Conservation (phyloP, 2,329 filamentous ascomycete species). For the Fusarium fujikuroi region DNA sequence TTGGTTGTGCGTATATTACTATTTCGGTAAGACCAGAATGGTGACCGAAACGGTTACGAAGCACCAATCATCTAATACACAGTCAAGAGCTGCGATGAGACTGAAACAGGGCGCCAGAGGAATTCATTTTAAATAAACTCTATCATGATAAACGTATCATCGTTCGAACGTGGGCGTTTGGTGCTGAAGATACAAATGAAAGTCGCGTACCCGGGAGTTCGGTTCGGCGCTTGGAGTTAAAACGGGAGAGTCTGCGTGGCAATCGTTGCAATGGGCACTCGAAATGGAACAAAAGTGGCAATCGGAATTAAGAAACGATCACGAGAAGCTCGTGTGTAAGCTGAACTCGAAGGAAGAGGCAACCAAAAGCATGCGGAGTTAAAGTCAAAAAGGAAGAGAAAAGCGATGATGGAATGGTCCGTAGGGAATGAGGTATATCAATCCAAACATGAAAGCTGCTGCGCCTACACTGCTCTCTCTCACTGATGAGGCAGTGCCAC, state of each 20-base stretch:
- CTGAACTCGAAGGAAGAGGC: slow-evolving; percentile 16
- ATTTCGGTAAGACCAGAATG: neutral
- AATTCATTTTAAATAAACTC: neutral
- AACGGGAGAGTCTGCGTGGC: neutral
- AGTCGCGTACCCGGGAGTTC: slow-evolving; percentile 9
- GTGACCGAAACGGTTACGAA: neutral
- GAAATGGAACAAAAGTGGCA: neutral
- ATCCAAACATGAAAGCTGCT: slow-evolving; percentile 2
- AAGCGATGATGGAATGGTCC: neutral
- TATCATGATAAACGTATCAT: slow-evolving; percentile 1
- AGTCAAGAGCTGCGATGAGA: neutral
- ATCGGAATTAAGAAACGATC: neutral
- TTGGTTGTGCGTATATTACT: slow-evolving; percentile 2
- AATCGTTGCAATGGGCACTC: neutral
- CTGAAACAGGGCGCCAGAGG: slow-evolving; percentile 1
- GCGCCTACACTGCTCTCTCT: neutral
- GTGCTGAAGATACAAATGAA: neutral
- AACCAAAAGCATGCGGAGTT: slow-evolving; percentile 2
- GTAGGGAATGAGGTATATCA: slow-evolving; percentile 17
- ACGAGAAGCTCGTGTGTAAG: neutral
- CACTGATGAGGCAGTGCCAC: slow-evolving; percentile 20
- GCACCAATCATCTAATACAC: slow-evolving; percentile 13
- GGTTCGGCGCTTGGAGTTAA: slow-evolving; percentile 12
- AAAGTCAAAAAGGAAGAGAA: neutral
- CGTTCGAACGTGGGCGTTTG: neutral